These are phyloP conservation scores for Penicillium simplicissimum DNA, from an alignment of 495 filamentous ascomycete species.

Conservation along the genomic window DNA sequence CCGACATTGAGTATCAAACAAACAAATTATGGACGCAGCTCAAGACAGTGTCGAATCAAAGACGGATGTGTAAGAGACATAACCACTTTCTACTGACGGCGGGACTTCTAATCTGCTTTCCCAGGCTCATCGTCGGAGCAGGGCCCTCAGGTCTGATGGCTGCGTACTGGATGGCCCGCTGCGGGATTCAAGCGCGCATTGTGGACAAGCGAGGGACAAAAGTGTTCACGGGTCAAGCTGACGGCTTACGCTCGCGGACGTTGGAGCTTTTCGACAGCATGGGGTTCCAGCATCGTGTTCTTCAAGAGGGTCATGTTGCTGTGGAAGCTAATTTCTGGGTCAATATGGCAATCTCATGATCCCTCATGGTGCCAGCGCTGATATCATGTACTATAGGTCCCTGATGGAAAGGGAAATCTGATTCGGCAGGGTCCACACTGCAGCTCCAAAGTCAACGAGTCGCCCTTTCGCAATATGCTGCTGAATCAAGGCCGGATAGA, in stretches of 20 bases:
- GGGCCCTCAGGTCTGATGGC: constrained; percentile 67
- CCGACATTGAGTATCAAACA: neutral
- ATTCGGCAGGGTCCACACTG: constrained; percentile 53
- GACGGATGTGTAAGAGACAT: constrained; percentile 22
- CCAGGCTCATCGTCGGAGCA: constrained; percentile 60
- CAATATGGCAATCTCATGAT: constrained; percentile 6
- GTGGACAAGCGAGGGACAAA: constrained; percentile 61
- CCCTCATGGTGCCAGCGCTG: neutral
- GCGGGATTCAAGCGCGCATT: constrained; percentile 58
- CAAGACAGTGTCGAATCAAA: constrained; percentile 8
- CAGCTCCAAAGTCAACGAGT: constrained; percentile 52
- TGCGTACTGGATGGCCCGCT: constrained; percentile 62
- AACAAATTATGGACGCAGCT: constrained; percentile 8
- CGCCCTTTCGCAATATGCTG: constrained; percentile 52
- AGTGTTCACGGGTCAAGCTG: constrained; percentile 60
- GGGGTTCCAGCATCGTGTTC: constrained; percentile 59
- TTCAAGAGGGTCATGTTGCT: constrained; percentile 61
- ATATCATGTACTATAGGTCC: constrained; percentile 18
- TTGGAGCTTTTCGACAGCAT: constrained; percentile 68
- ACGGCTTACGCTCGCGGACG: constrained; percentile 59
- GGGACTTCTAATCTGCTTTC: neutral
- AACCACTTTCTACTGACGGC: too few species aligned
- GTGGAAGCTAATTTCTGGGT: constrained; percentile 43
- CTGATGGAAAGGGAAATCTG: constrained; percentile 48
- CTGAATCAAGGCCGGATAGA: constrained; percentile 60